phyloP scores from a whole-genome alignment of 306 rosid genomes.

The Castanea crenata region DNA sequence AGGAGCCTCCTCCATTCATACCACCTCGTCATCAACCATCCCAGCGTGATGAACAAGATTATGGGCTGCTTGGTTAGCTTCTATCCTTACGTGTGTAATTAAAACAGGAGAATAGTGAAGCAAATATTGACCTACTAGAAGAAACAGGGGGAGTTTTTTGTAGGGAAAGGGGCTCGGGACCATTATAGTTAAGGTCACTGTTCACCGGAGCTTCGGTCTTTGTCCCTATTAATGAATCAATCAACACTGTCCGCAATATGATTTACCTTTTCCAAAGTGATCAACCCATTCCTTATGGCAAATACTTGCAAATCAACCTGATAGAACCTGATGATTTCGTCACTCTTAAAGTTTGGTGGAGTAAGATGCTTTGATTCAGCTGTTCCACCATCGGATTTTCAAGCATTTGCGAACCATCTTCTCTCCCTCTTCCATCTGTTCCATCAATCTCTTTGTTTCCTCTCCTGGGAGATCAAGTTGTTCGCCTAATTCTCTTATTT shows the following conservation, averaged over 20 bases:
- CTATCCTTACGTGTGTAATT: no score
- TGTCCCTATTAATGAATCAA: not conserved
- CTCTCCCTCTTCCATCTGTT: slow-evolving; percentile 21
- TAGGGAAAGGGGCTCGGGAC: no score
- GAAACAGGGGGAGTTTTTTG: no score
- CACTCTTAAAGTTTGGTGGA: slow-evolving; percentile 32
- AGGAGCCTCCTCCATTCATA: no score
- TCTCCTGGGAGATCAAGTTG: slow-evolving; percentile 22
- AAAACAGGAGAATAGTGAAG: no score
- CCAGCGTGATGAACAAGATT: no score
- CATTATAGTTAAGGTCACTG: no score
- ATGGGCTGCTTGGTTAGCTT: no score
- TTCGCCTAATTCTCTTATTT: slow-evolving; percentile 25
- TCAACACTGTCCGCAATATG: not conserved
- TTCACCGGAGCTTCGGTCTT: no score
- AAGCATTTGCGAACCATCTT: slow-evolving; percentile 32
- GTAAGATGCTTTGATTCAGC: slow-evolving; percentile 15
- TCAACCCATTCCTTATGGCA: not conserved
- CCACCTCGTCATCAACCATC: no score
- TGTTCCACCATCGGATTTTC: slow-evolving; percentile 31
- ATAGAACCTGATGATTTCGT: slow-evolving; percentile 8
- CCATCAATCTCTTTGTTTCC: slow-evolving; percentile 16
- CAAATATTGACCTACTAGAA: no score
- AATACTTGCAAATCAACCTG: slow-evolving; percentile 15
- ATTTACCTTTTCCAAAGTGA: not conserved